phyloP scores from a whole-genome alignment of 2,329 filamentous ascomycete species.

The Botrytis hyacinthi region DNA sequence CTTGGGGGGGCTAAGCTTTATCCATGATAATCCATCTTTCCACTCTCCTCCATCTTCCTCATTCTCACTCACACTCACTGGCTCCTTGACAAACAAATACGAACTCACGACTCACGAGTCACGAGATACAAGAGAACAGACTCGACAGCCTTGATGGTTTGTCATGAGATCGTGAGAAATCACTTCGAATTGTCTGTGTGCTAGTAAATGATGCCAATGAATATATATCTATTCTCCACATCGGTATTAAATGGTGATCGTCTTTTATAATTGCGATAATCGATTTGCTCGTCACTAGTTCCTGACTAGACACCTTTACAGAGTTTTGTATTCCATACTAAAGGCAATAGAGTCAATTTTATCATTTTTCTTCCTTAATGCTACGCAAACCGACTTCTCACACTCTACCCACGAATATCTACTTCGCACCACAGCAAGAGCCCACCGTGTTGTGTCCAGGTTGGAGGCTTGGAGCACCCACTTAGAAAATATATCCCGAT shows the following conservation, averaged over 20 bases:
- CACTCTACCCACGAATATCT: background rate
- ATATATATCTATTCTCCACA: background rate
- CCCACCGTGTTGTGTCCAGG: background rate
- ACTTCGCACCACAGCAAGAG: background rate
- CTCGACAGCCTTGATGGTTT: background rate
- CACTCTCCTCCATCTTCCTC: background rate
- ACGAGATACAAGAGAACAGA: background rate
- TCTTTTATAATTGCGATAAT: conserved; percentile 14
- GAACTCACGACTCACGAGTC: background rate
- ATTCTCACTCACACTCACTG: background rate
- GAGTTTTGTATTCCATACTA: background rate
- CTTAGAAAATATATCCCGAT: background rate
- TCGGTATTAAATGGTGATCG: conserved; percentile 5
- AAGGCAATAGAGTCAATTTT: background rate
- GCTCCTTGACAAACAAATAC: background rate
- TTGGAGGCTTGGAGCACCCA: background rate
- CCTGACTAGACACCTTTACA: background rate
- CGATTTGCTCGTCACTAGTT: conserved; percentile 1
- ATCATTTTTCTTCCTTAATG: background rate
- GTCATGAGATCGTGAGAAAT: conserved; percentile 1
- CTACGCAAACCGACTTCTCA: background rate
- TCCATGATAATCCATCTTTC: background rate
- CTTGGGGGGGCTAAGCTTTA: background rate
- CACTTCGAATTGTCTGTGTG: background rate
- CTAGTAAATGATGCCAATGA: background rate